These are phyloP conservation scores for Chaetomidium leptoderma DNA, from an alignment of 495 filamentous ascomycete species.

Conservation along the genomic window DNA sequence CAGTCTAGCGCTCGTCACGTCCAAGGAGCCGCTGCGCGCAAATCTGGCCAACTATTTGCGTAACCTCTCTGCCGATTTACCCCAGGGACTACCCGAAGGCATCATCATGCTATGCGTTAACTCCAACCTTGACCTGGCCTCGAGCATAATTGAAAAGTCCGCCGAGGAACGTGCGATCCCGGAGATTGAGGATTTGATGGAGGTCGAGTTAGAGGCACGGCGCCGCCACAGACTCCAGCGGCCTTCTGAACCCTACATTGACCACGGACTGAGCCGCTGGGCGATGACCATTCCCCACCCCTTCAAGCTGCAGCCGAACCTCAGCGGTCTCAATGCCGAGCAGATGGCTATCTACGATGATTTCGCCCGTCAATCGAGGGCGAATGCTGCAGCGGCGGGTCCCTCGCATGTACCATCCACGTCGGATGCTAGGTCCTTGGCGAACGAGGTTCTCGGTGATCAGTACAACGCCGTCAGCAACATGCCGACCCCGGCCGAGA, in stretches of 20 bases:
- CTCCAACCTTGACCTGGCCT: constrained; percentile 91
- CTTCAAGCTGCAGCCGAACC: constrained; percentile 65
- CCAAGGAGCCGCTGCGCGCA: constrained; percentile 90
- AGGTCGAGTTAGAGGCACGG: constrained; percentile 65
- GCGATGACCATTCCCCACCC: constrained; percentile 84
- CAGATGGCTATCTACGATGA: constrained; percentile 96
- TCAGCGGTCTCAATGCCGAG: constrained; percentile 73
- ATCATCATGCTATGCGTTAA: constrained; percentile 96
- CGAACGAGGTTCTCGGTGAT: constrained; percentile 76
- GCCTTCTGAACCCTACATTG: constrained; percentile 77
- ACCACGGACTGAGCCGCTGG: constrained; percentile 75
- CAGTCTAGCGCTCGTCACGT: constrained; percentile 91
- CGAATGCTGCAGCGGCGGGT: constrained; percentile 35
- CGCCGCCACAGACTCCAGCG: constrained; percentile 65
- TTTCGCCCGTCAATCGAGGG: constrained; percentile 77
- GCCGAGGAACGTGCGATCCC: constrained; percentile 88
- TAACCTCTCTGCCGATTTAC: constrained; percentile 63
- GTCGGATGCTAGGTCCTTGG: constrained; percentile 50
- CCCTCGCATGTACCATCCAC: constrained; percentile 44
- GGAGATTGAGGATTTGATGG: constrained; percentile 90
- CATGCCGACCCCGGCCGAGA: constrained; percentile 75
- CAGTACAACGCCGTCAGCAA: constrained; percentile 72
- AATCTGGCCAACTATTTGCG: constrained; percentile 96
- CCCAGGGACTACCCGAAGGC: constrained; percentile 75
- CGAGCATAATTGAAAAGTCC: constrained; percentile 85